A percentile compares a stretch with the other conserved stretches of the same genome.
phyloP scores from a whole-genome alignment of 352 stramenopile genomes.

The Globisporangium perplexum region DNA sequence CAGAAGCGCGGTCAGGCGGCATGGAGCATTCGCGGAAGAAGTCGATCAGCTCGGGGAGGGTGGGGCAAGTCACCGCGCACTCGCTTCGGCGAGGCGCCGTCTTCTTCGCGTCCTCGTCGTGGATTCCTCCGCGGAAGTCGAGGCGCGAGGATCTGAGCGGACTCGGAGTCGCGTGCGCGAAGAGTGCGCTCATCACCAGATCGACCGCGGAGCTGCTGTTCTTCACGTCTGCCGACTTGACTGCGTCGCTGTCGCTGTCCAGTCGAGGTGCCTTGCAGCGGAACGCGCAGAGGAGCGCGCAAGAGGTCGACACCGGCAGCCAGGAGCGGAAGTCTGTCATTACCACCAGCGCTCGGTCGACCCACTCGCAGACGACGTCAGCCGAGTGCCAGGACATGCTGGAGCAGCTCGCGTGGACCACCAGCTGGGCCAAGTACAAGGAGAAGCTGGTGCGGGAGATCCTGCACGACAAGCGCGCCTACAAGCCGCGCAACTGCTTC shows the following conservation, averaged over 20 bases:
- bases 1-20: background rate
- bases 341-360: background rate
- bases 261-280: constrained; percentile 33
- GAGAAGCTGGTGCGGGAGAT: constrained; percentile 5
- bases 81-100: constrained; percentile 34
- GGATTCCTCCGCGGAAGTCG: constrained; percentile 35
- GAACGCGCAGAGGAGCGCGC: constrained; percentile 21
- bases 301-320: background rate
- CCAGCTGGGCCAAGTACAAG: constrained; percentile 13
- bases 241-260: constrained; percentile 20
- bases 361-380: background rate
- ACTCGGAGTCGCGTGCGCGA: constrained; percentile 33
- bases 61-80: constrained; percentile 11
- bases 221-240: constrained; percentile 35
- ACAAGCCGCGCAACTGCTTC: constrained; percentile 8
- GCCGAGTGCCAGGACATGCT: constrained; percentile 11
- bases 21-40: background rate
- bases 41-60: background rate
- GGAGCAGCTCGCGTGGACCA: constrained; percentile 8
- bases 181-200: constrained; percentile 33
- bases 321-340: background rate
- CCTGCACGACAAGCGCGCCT: constrained; percentile 10
- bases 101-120: constrained; percentile 49
- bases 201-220: constrained; percentile 45
- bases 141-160: constrained; percentile 8